Conservation (phyloP, 2,329 filamentous ascomycete genomes). For the Colletotrichum tamarilloi region DNA sequence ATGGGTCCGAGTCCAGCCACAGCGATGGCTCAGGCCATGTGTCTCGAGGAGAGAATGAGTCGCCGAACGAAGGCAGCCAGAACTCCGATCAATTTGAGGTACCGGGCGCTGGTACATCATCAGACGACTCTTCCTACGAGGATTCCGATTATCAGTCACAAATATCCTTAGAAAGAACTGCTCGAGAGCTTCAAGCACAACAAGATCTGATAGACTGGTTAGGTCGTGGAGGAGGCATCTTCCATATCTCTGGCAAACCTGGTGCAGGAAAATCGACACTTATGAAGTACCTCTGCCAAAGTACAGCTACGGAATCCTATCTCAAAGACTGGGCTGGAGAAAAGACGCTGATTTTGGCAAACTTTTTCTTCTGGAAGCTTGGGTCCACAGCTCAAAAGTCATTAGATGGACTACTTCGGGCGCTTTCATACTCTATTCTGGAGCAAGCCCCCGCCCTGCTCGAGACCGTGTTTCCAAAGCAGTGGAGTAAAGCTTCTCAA, state of each 20-base stretch:
- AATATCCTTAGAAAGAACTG: background rate
- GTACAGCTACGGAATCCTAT: background rate
- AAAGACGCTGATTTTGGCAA: constrained; percentile 4
- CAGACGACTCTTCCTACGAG: rapidly evolving
- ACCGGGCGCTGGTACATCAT: background rate
- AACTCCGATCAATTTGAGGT: background rate
- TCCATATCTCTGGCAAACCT: constrained; percentile 12
- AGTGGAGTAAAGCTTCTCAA: background rate
- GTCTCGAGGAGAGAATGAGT: background rate
- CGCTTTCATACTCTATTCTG: background rate
- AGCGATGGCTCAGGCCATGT: background rate
- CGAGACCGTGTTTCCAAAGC: background rate
- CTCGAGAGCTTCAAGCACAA: background rate
- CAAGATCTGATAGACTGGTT: background rate
- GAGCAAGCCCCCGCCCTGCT: background rate
- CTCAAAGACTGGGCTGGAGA: background rate
- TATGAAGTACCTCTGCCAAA: constrained; percentile 19
- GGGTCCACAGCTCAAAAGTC: constrained; percentile 1
- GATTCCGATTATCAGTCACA: background rate
- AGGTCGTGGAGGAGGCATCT: background rate
- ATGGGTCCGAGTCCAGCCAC: background rate
- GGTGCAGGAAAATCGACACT: constrained; percentile 20
- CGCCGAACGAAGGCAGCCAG: background rate
- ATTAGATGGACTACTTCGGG: background rate
- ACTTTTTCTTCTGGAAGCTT: constrained; percentile 16